These are phyloP conservation scores for Lactarius deliciosus DNA, from an alignment of 768 basidiomycete genomes.

Conservation along the genomic window DNA sequence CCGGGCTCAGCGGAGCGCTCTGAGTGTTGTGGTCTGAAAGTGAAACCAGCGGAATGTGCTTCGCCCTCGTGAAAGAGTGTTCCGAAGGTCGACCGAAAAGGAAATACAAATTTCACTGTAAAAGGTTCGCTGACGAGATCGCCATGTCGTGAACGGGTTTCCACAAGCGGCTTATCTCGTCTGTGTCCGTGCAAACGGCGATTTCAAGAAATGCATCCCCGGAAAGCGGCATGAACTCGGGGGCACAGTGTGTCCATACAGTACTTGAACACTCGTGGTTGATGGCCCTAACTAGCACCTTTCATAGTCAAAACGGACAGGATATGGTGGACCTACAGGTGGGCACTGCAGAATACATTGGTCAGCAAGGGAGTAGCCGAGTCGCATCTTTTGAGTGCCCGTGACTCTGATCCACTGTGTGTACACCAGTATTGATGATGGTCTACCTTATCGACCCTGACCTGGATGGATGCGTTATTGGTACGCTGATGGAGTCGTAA, in stretches of 20 bases:
- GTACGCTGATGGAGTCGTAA: neutral
- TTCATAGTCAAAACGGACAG: neutral
- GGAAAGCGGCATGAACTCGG: neutral
- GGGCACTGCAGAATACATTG: neutral
- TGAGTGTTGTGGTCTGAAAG: neutral
- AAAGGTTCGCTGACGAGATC: conserved; percentile 24
- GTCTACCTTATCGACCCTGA: neutral
- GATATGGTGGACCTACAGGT: neutral
- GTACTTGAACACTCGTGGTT: neutral
- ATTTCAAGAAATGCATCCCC: neutral
- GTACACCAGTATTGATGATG: neutral
- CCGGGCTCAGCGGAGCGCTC: conserved; percentile 11
- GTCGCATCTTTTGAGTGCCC: neutral
- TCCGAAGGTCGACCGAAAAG: neutral
- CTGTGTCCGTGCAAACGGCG: neutral
- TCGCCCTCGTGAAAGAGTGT: neutral
- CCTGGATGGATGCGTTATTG: neutral
- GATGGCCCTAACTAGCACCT: neutral
- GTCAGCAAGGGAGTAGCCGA: neutral
- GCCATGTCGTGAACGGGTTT: conserved; percentile 1
- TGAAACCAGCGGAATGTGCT: neutral
- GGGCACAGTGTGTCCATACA: neutral
- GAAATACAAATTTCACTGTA: neutral
- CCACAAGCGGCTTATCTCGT: neutral
- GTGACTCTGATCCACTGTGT: neutral